Conservation (phyloP, 352 stramenopile species). For the Globisporangium recalcitrans region DNA sequence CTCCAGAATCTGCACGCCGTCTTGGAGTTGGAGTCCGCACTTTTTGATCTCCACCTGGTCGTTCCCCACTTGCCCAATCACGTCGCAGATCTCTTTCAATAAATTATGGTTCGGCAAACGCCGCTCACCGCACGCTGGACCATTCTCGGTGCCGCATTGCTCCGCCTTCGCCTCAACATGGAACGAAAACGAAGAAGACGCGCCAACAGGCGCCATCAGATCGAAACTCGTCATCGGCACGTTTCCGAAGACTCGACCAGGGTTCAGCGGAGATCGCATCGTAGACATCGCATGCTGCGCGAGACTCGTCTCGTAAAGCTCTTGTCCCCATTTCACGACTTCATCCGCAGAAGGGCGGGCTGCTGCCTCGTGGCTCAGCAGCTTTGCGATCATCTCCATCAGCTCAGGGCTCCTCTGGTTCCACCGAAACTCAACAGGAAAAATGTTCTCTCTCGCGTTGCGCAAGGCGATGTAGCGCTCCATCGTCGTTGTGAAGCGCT, state of each 20-base stretch:
- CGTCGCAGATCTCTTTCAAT: slow-evolving; percentile 80
- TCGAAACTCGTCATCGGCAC: slow-evolving; percentile 21
- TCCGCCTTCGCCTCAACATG: slow-evolving; percentile 64
- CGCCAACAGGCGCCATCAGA: slow-evolving; percentile 13
- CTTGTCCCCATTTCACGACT: slow-evolving; percentile 74
- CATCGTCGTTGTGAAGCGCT: slow-evolving; percentile 87
- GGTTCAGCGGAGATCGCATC: slow-evolving; percentile 40
- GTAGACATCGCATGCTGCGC: slow-evolving; percentile 50
- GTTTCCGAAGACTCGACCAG: slow-evolving; percentile 14
- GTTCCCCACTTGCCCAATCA: slow-evolving; percentile 54
- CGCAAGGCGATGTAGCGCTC: slow-evolving; percentile 84
- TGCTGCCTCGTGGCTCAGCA: slow-evolving; percentile 51
- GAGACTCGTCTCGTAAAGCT: slow-evolving; percentile 62
- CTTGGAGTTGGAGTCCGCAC: slow-evolving; percentile 70
- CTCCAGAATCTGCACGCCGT: slow-evolving; percentile 69
- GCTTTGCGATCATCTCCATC: slow-evolving; percentile 56
- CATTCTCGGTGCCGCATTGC: slow-evolving; percentile 25
- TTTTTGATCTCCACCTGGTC: slow-evolving; percentile 78
- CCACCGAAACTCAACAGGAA: slow-evolving; percentile 47
- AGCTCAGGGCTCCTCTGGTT: slow-evolving; percentile 57
- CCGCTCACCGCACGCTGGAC: slow-evolving; percentile 37
- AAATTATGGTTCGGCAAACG: slow-evolving; percentile 81
- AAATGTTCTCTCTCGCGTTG: slow-evolving; percentile 63
- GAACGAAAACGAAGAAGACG: slow-evolving; percentile 42
- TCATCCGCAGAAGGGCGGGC: slow-evolving; percentile 53